phyloP scores from a whole-genome alignment of 495 filamentous ascomycete species.

The Penicillium argentinense region DNA sequence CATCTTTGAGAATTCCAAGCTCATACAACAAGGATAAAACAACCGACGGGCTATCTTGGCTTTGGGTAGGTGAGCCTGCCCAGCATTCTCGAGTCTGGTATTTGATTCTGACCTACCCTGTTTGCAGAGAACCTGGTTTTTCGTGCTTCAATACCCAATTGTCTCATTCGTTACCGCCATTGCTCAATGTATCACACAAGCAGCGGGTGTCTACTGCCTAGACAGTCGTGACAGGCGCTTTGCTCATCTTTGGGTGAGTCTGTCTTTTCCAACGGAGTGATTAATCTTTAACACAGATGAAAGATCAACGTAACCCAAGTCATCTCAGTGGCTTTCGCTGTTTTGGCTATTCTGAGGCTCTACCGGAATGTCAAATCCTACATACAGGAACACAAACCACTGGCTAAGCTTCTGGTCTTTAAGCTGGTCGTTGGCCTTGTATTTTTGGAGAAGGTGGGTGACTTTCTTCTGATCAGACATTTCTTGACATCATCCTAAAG shows the following conservation, averaged over 20 bases:
- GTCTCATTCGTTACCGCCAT: slow-evolving; percentile 28
- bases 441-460: slow-evolving; percentile 26
- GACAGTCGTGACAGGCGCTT: slow-evolving; percentile 26
- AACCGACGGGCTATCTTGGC: slow-evolving; percentile 15
- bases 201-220: slow-evolving; percentile 26
- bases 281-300: background rate
- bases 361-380: slow-evolving; percentile 23
- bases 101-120: background rate
- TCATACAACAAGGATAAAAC: slow-evolving; percentile 9
- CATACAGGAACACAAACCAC: slow-evolving; percentile 20
- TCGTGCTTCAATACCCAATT: slow-evolving; percentile 32
- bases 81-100: too few relatives aligned
- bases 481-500: too few relatives aligned
- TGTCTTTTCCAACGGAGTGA: background rate
- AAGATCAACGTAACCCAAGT: slow-evolving; percentile 24
- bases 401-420: slow-evolving; percentile 33
- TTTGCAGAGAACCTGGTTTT: slow-evolving; percentile 23
- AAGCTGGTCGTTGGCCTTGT: slow-evolving; percentile 33
- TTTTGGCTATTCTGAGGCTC: slow-evolving; percentile 24
- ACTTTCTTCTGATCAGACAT: background rate
- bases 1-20: slow-evolving; percentile 13
- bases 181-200: slow-evolving; percentile 31
- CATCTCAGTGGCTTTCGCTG: slow-evolving; percentile 26
- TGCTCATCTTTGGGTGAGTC: slow-evolving; percentile 37
- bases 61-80: slow-evolving; percentile 13